A percentile compares a stretch with the other conserved stretches of the same genome.
phyloP scores from a whole-genome alignment of 148 eudicot species.

The Suaeda aralocaspica region DNA sequence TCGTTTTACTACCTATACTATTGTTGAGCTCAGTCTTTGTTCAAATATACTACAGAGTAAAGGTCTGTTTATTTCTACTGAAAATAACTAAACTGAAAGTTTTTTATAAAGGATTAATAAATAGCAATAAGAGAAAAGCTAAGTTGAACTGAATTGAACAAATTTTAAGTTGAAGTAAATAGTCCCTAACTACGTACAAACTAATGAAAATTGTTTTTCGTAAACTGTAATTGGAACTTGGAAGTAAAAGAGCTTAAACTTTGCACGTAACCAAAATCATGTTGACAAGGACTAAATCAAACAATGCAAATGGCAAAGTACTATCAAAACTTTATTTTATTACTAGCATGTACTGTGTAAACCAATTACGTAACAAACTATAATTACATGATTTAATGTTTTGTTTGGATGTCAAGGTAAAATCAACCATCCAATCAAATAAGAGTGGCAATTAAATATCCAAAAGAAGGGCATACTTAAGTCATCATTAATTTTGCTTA shows the following conservation, averaged over 20 bases:
- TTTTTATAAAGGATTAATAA: too few species aligned
- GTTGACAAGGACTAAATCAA: neutral
- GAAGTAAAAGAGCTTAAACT: neutral
- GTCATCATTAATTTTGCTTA: slow-evolving; percentile 8
- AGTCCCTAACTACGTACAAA: too few species aligned
- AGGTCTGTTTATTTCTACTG: too few species aligned
- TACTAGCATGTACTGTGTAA: slow-evolving; percentile 1
- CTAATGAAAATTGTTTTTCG: too few species aligned
- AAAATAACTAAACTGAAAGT: too few species aligned
- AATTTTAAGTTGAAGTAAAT: too few species aligned
- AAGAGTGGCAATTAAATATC: slow-evolving; percentile 1
- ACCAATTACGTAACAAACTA: neutral
- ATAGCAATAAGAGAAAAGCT: too few species aligned
- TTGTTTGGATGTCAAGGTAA: slow-evolving; percentile 5
- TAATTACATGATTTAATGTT: neutral
- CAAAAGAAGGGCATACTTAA: neutral
- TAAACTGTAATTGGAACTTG: too few species aligned
- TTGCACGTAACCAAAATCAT: neutral
- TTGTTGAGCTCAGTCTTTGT: too few species aligned
- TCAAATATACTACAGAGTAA: too few species aligned
- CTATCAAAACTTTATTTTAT: neutral
- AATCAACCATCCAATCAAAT: slow-evolving; percentile 7
- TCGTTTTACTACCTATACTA: too few species aligned
- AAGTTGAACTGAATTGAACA: too few species aligned
- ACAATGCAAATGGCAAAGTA: neutral